These are phyloP conservation scores for Oryza rufipogon DNA, from an alignment of 176 grass and related monocot species.

Conservation along the genomic window DNA sequence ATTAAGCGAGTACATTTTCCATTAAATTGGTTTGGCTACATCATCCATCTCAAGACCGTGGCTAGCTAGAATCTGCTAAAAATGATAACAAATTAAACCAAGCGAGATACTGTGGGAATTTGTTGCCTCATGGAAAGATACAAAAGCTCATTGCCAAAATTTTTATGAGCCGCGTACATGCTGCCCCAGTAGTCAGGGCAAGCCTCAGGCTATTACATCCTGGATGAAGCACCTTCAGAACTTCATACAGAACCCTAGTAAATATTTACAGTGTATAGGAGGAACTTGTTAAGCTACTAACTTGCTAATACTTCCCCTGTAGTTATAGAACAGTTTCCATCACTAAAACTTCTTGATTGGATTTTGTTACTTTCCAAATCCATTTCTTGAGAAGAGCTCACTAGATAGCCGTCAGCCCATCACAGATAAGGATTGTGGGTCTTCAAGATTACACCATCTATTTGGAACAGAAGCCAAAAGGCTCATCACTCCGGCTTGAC, in stretches of 20 bases:
- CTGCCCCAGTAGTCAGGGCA: constrained; percentile 19
- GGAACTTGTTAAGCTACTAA: constrained; percentile 15
- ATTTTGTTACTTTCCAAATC: neutral
- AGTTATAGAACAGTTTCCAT: neutral
- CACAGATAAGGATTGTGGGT: neutral
- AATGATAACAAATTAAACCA: neutral
- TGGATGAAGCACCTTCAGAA: neutral
- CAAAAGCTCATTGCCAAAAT: constrained; percentile 32
- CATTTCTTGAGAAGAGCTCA: neutral
- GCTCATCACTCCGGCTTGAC: neutral
- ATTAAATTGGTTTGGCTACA: neutral
- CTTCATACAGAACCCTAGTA: constrained; percentile 13
- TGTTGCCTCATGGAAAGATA: neutral
- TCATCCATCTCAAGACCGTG: neutral
- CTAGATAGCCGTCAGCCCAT: neutral
- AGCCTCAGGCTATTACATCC: constrained; percentile 13
- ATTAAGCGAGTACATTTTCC: neutral
- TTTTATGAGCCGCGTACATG: constrained; percentile 10
- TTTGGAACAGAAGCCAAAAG: constrained; percentile 1
- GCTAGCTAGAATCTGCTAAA: neutral
- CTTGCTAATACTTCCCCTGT: neutral
- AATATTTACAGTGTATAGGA: constrained; percentile 29
- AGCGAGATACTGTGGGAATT: neutral
- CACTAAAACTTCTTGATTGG: neutral
- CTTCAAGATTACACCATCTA: neutral